Evolutionary conservation across 2,329 filamentous ascomycete genomes (phyloP).

Genomic region (Fragosphaeria purpurea): DNA sequence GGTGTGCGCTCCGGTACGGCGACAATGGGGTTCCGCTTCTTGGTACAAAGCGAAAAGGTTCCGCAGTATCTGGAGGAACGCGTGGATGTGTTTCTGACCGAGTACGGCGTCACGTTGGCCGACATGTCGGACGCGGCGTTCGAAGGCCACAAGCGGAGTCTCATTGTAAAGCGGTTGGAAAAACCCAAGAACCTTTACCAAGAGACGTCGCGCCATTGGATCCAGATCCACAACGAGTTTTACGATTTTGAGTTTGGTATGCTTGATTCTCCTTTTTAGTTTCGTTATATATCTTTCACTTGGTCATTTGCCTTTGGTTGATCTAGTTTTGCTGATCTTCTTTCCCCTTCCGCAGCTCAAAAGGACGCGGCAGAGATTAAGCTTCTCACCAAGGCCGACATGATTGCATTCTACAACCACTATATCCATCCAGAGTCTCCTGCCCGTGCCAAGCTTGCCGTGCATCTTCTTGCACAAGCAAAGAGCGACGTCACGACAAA

Average conservation of each 20-base stretch:
- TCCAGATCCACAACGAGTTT: constrained; percentile 72
- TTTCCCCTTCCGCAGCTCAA: constrained; percentile 40
- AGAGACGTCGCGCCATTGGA: constrained; percentile 76
- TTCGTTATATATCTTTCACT: too few relatives aligned
- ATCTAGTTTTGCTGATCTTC: too few relatives aligned
- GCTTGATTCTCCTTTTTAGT: constrained; percentile 19
- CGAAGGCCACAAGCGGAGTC: constrained; percentile 79
- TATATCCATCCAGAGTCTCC: constrained; percentile 67
- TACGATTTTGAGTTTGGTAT: constrained; percentile 83
- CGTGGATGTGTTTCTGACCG: constrained; percentile 73
- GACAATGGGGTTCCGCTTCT: constrained; percentile 74
- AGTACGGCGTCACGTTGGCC: constrained; percentile 55
- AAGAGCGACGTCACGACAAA: constrained; percentile 33
- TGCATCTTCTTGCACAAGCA: constrained; percentile 72
- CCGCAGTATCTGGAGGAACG: constrained; percentile 76
- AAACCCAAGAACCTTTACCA: constrained; percentile 86
- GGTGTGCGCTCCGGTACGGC: constrained; percentile 62
- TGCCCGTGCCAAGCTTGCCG: constrained; percentile 68
- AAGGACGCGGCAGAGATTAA: constrained; percentile 68
- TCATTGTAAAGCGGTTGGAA: constrained; percentile 78
- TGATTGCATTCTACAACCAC: constrained; percentile 67
- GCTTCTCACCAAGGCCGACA: constrained; percentile 64
- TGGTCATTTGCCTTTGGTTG: neutral
- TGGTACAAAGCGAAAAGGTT: constrained; percentile 86
- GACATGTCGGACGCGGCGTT: constrained; percentile 78